Conservation (phyloP, 2,329 filamentous ascomycete genomes). For the Cadophora luteo-olivacea region DNA sequence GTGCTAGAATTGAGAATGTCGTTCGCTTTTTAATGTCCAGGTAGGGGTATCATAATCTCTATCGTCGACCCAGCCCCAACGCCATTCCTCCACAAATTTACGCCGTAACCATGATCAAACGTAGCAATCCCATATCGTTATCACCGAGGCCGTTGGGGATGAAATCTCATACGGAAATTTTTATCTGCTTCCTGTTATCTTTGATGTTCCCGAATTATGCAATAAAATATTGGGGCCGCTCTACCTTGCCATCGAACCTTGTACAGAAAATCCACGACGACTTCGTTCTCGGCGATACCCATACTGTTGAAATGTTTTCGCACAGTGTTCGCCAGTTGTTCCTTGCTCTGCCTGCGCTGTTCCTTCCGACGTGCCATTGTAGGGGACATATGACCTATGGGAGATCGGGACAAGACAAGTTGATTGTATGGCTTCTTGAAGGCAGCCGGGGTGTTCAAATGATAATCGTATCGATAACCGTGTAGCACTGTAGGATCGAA, state of each 20-base stretch:
- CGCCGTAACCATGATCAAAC: conserved; percentile 14
- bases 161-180: conserved; percentile 48
- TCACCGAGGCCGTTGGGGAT: conserved; percentile 43
- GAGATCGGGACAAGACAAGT: conserved; percentile 65
- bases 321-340: conserved; percentile 73
- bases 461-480: conserved; percentile 76
- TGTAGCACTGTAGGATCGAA: conserved; percentile 74
- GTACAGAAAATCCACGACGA: conserved; percentile 66
- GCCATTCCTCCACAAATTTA: neutral
- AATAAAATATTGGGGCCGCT: neutral
- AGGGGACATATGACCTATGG: conserved; percentile 75
- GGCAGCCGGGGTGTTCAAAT: conserved; percentile 72
- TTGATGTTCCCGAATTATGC: neutral
- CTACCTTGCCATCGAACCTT: conserved; percentile 46
- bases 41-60: conserved; percentile 13
- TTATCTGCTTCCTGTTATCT: conserved; percentile 44
- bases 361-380: conserved; percentile 74
- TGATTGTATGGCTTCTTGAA: conserved; percentile 70
- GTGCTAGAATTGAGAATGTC: neutral
- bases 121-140: neutral
- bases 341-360: conserved; percentile 71
- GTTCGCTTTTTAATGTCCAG: neutral
- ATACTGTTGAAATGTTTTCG: conserved; percentile 85
- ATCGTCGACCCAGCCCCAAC: neutral
- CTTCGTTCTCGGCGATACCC: conserved; percentile 81